Evolutionary conservation across 2,329 filamentous ascomycete species (phyloP).

Genomic region (Colletotrichum gigasporum): DNA sequence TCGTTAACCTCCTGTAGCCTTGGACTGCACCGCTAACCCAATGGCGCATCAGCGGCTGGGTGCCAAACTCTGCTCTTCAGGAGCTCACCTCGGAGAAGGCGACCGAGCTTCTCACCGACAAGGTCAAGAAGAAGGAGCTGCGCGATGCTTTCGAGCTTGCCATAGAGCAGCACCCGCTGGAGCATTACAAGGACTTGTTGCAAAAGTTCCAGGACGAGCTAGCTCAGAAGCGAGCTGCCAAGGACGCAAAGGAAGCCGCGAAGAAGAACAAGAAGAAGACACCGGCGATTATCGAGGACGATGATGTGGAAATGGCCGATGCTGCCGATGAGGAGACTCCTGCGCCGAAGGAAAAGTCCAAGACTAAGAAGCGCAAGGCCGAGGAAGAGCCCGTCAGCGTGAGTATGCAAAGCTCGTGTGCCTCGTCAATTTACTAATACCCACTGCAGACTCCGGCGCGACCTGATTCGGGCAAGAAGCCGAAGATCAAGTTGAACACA

Average conservation of each 20-base stretch:
- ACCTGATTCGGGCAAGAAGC: slow-evolving; percentile 72
- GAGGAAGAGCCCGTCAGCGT: slow-evolving; percentile 74
- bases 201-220: slow-evolving; percentile 73
- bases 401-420: slow-evolving; percentile 31
- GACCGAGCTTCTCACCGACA: slow-evolving; percentile 73
- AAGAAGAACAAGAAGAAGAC: slow-evolving; percentile 60
- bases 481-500: slow-evolving; percentile 71
- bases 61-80: slow-evolving; percentile 82
- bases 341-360: slow-evolving; percentile 78
- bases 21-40: slow-evolving; percentile 7
- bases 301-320: slow-evolving; percentile 71
- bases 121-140: slow-evolving; percentile 79
- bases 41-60: slow-evolving; percentile 78
- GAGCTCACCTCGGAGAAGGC: slow-evolving; percentile 81
- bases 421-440: not conserved
- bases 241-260: slow-evolving; percentile 56
- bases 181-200: slow-evolving; percentile 86
- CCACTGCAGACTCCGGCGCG: slow-evolving; percentile 62
- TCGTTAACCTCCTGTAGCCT: not conserved
- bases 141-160: slow-evolving; percentile 84
- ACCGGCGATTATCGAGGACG: slow-evolving; percentile 60
- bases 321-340: slow-evolving; percentile 64
- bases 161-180: slow-evolving; percentile 78
- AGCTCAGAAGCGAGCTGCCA: slow-evolving; percentile 64
- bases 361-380: slow-evolving; percentile 83